A percentile compares a stretch with the other conserved stretches of the same genome.
phyloP scores from a whole-genome alignment of 225 moss, liverwort and hornwort species.

The Sphagnum tenellum region DNA sequence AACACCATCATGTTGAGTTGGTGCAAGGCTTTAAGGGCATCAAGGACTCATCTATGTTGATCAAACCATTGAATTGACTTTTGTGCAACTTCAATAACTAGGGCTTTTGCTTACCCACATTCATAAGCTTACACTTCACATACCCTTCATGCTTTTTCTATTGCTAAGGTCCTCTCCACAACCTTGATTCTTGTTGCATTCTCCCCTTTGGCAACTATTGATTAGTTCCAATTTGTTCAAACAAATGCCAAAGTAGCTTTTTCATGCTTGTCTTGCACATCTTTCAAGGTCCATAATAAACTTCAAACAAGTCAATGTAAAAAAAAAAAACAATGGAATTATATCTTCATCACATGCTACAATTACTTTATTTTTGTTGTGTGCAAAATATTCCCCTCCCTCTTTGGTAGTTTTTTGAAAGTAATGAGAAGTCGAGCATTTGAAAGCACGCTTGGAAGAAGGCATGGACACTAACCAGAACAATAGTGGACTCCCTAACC shows the following conservation, averaged over 20 bases:
- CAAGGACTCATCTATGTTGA: conserved; percentile 64
- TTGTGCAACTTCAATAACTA: conserved; percentile 65
- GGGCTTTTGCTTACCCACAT: conserved; percentile 26
- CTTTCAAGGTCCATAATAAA: conserved; percentile 48
- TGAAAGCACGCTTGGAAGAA: conserved; percentile 73
- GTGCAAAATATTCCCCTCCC: too few species aligned
- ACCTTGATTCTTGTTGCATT: conserved; percentile 55
- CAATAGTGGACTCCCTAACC: conserved; percentile 75
- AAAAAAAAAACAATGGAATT: too few species aligned
- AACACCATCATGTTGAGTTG: too few species aligned
- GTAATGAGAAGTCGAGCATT: too few species aligned
- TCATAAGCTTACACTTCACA: conserved; percentile 62
- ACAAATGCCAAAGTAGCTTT: conserved; percentile 35
- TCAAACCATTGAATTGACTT: conserved; percentile 85
- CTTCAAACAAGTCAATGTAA: too few species aligned
- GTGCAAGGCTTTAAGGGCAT: too few species aligned
- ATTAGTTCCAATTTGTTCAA: conserved; percentile 62
- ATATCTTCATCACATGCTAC: too few species aligned
- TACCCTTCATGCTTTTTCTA: conserved; percentile 53
- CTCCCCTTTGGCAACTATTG: conserved; percentile 64
- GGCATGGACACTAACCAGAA: conserved; percentile 85
- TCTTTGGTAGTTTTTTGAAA: too few species aligned
- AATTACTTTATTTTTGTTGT: too few species aligned
- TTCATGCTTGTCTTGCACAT: conserved; percentile 68
- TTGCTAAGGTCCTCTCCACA: conserved; percentile 62